phyloP scores from a whole-genome alignment of 2,329 filamentous ascomycete genomes.

The Septoria petroselini region DNA sequence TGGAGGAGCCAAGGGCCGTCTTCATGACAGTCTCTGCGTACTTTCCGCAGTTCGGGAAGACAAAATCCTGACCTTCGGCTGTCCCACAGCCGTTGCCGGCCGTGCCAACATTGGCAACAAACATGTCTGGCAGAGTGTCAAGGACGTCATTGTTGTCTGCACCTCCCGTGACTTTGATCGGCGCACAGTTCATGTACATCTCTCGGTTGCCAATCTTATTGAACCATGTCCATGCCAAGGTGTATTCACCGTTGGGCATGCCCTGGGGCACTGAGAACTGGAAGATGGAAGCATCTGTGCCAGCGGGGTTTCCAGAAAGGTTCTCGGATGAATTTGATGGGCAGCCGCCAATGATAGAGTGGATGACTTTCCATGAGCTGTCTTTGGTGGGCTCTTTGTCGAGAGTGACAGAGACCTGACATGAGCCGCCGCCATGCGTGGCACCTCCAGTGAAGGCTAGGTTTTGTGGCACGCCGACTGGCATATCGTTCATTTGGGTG shows the following conservation, averaged over 20 bases:
- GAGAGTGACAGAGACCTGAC: conserved; percentile 78
- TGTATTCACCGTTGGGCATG: conserved; percentile 72
- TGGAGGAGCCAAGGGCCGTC: conserved; percentile 21
- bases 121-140: conserved; percentile 65
- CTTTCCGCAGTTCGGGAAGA: conserved; percentile 61
- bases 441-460: conserved; percentile 71
- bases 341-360: conserved; percentile 82
- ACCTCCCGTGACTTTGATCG: conserved; percentile 59
- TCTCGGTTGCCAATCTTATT: conserved; percentile 87
- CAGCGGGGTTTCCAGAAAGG: too few species aligned
- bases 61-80: conserved; percentile 51
- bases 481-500: conserved; percentile 57
- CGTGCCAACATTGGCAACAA: conserved; percentile 63
- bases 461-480: conserved; percentile 59
- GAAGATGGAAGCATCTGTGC: conserved; percentile 63
- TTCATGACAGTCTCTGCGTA: conserved; percentile 15
- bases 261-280: conserved; percentile 68
- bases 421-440: conserved; percentile 84
- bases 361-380: conserved; percentile 81
- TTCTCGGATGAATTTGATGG: too few species aligned
- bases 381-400: conserved; percentile 67
- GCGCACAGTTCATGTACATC: conserved; percentile 96
- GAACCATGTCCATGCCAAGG: conserved; percentile 90
- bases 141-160: conserved; percentile 49
- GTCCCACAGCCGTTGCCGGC: conserved; percentile 54